phyloP scores from a whole-genome alignment of 1,284 basidiomycete genomes.

The Mycosarcoma mackinlayi region DNA sequence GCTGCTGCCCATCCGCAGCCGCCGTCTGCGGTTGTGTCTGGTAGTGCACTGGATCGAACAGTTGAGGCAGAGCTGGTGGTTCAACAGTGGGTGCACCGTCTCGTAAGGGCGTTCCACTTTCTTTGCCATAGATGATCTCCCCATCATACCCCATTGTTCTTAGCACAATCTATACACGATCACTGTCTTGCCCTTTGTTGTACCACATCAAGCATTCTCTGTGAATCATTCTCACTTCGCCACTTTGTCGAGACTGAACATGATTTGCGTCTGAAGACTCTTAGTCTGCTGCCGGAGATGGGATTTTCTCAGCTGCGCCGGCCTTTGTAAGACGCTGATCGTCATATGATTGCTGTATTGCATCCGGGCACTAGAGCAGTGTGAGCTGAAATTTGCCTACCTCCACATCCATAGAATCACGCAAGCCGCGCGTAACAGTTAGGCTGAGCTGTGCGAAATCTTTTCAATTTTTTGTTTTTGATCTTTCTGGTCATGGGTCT shows the following conservation, averaged over 20 bases:
- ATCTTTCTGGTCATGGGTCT: neutral
- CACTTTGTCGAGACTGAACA: no score
- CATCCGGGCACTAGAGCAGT: conserved; percentile 8
- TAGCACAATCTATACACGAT: no score
- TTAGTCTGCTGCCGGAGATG: no score
- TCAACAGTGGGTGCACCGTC: conserved; percentile 69
- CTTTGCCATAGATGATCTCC: neutral
- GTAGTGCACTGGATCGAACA: conserved; percentile 94
- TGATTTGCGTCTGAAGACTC: no score
- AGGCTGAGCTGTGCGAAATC: neutral
- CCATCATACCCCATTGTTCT: neutral
- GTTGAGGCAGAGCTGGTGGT: conserved; percentile 71
- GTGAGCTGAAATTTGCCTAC: neutral
- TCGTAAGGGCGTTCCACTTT: conserved; percentile 7
- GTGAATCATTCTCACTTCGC: no score
- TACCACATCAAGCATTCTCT: no score
- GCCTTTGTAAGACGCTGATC: no score
- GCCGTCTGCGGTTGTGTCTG: conserved; percentile 80
- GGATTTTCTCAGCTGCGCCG: neutral
- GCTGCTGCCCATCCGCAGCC: conserved; percentile 86
- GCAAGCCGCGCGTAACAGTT: no score
- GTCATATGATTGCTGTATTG: neutral
- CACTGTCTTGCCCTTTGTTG: no score
- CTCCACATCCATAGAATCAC: no score
- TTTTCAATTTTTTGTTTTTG: neutral